Conservation (phyloP, 306 rosid species). For the Sechiopsis laciniata region DNA sequence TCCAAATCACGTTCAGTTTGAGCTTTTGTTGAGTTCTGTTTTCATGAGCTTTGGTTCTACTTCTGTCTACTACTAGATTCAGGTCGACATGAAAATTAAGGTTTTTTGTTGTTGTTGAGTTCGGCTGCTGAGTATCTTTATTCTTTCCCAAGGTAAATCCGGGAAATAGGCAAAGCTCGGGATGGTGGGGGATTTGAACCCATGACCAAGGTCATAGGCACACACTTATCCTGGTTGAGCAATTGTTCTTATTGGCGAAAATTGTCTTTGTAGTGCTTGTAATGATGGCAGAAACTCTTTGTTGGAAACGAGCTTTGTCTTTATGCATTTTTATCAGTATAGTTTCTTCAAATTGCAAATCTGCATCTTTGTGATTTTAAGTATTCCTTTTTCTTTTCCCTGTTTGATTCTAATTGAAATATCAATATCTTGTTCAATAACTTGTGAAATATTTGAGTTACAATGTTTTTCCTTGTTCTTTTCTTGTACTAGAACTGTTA, state of each 20-base stretch:
- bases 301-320: background rate
- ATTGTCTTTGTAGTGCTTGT: background rate
- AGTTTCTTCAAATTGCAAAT: constrained; percentile 2
- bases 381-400: background rate
- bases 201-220: too few species aligned
- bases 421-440: background rate
- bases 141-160: too few species aligned
- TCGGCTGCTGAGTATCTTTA: too few species aligned
- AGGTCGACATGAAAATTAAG: background rate
- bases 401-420: background rate
- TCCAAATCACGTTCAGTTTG: constrained; percentile 6
- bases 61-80: constrained; percentile 2
- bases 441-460: constrained; percentile 1
- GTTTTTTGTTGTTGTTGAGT: too few species aligned
- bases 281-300: background rate
- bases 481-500: background rate
- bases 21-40: constrained; percentile 15
- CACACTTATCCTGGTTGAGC: too few species aligned
- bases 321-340: background rate
- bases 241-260: too few species aligned
- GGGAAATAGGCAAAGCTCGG: too few species aligned
- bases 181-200: too few species aligned
- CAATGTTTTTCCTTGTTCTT: background rate
- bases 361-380: background rate
- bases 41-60: constrained; percentile 7